Evolutionary conservation across 2,329 filamentous ascomycete species (phyloP).

Genomic region (Colletotrichum sp.): DNA sequence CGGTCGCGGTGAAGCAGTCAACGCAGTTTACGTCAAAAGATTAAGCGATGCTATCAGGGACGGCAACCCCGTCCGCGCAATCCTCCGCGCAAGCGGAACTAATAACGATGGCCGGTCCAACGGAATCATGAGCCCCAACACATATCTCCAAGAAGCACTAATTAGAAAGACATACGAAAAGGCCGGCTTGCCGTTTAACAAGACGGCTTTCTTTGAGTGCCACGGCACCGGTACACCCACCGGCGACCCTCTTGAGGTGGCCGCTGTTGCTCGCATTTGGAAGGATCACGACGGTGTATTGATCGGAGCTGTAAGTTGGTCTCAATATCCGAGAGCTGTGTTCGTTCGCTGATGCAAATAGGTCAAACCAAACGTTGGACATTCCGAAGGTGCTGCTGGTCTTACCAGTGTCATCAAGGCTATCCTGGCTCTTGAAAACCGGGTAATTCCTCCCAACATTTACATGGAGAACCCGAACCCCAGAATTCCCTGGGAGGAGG

Average conservation of each 20-base stretch:
- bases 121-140: constrained; percentile 43
- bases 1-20: constrained; percentile 41
- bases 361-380: constrained; percentile 44
- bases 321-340: rapidly evolving
- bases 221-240: constrained; percentile 44
- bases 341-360: not conserved
- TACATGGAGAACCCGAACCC: constrained; percentile 20
- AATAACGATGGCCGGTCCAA: constrained; percentile 39
- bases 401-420: constrained; percentile 35
- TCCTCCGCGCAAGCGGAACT: constrained; percentile 31
- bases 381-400: constrained; percentile 38
- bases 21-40: constrained; percentile 42
- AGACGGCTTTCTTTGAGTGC: constrained; percentile 30
- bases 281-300: constrained; percentile 25
- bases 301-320: constrained; percentile 30
- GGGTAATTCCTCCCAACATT: constrained; percentile 20
- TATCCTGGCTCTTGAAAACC: constrained; percentile 27
- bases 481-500: constrained; percentile 18
- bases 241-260: constrained; percentile 42
- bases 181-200: constrained; percentile 17
- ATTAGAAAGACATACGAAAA: constrained; percentile 31
- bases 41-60: constrained; percentile 43
- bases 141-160: constrained; percentile 28
- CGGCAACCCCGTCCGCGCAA: constrained; percentile 37
- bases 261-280: constrained; percentile 31